Conservation (phyloP, 2,329 filamentous ascomycete species). For the Pseudofabraea citricarpa region DNA sequence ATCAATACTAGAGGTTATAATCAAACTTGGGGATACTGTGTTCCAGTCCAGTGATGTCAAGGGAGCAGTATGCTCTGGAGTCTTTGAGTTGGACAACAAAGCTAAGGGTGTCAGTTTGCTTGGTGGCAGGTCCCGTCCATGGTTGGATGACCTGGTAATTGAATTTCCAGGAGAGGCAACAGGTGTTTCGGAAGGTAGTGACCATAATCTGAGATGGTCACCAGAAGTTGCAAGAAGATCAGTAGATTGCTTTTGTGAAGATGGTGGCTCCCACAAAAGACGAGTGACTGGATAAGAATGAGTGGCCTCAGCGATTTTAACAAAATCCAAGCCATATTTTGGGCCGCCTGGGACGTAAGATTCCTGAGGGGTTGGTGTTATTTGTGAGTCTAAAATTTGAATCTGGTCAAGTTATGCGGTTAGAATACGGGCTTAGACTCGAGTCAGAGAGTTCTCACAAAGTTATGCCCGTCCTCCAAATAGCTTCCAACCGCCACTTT, state of each 20-base stretch:
- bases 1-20: constrained; percentile 98
- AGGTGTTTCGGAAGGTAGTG: constrained; percentile 67
- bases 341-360: constrained; percentile 65
- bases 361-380: constrained; percentile 64
- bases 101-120: constrained; percentile 89
- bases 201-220: constrained; percentile 92
- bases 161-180: constrained; percentile 55
- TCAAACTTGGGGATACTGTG: constrained; percentile 89
- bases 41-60: constrained; percentile 98
- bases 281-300: constrained; percentile 97
- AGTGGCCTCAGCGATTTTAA: constrained; percentile 90
- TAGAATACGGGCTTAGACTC: no score
- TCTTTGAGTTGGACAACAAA: constrained; percentile 94
- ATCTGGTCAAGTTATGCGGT: constrained; percentile 71
- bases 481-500: constrained; percentile 96
- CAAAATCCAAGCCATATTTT: constrained; percentile 80
- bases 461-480: constrained; percentile 96
- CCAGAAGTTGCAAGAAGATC: constrained; percentile 93
- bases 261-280: constrained; percentile 92
- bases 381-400: constrained; percentile 90
- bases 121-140: constrained; percentile 51
- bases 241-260: constrained; percentile 89
- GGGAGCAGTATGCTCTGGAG: constrained; percentile 93
- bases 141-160: constrained; percentile 60
- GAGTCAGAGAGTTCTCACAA: constrained; percentile 52